These are phyloP conservation scores for Cucurbita pepo DNA, from an alignment of 306 rosid genomes.

Conservation along the genomic window DNA sequence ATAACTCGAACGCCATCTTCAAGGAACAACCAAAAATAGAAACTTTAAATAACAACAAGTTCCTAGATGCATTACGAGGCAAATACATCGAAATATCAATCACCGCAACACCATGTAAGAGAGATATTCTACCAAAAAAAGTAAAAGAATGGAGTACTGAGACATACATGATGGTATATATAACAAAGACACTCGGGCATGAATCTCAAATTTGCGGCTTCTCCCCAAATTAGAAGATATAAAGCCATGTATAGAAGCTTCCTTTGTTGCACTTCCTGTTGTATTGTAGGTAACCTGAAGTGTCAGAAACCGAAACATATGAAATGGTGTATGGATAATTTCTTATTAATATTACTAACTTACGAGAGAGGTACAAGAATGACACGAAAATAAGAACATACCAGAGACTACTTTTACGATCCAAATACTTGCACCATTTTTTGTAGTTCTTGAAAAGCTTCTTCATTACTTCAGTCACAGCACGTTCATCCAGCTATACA, in stretches of 20 bases:
- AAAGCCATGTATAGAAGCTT: conserved; percentile 91
- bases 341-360: not conserved
- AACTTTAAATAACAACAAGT: not conserved
- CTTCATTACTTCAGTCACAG: conserved; percentile 93
- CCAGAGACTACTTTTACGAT: conserved; percentile 98
- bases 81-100: not conserved
- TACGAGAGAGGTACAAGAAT: not conserved
- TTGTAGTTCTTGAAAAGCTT: conserved; percentile 94
- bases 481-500: conserved; percentile 88
- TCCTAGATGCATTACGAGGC: not conserved
- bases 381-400: conserved; percentile 17
- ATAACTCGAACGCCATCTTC: conserved; percentile 97
- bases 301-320: not conserved
- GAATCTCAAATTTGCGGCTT: conserved; percentile 96
- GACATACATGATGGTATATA: conserved; percentile 87
- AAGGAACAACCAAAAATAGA: conserved; percentile 7
- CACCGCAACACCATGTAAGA: not conserved
- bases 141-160: not conserved
- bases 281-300: conserved; percentile 94
- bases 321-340: not conserved
- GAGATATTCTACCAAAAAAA: not conserved
- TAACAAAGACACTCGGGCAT: conserved; percentile 99
- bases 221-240: conserved; percentile 98
- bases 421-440: conserved; percentile 97
- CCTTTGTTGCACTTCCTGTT: conserved; percentile 98